Conservation (phyloP, 371 early-diverging fungal genomes). For the Lichtheimia hyalospora region DNA sequence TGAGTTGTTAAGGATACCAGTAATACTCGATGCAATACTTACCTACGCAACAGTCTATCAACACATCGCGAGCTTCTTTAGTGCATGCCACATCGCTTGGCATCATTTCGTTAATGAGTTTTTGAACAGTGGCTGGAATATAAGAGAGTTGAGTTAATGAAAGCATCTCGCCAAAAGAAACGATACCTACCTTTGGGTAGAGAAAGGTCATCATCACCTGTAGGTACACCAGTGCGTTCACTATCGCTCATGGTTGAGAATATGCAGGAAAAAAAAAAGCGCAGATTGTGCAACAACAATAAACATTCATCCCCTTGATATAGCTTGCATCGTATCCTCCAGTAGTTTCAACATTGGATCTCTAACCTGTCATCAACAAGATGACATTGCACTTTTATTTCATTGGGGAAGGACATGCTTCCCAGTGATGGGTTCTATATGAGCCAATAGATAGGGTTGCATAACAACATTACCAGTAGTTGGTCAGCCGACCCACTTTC, state of each 20-base stretch:
- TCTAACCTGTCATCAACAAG: too few species aligned
- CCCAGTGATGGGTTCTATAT: too few species aligned
- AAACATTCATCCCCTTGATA: too few species aligned
- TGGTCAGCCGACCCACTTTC: too few species aligned
- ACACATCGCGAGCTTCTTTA: slow-evolving; percentile 93
- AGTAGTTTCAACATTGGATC: too few species aligned
- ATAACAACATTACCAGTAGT: too few species aligned
- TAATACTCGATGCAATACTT: slow-evolving; percentile 9
- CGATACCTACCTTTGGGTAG: slow-evolving; percentile 74
- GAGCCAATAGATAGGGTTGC: too few species aligned
- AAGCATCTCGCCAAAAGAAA: not conserved
- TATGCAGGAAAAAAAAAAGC: not conserved
- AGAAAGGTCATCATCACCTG: slow-evolving; percentile 80
- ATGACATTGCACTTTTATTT: too few species aligned
- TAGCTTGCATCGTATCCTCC: too few species aligned
- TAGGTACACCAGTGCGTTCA: slow-evolving; percentile 52
- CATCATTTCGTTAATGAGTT: slow-evolving; percentile 95
- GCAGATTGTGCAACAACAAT: too few species aligned
- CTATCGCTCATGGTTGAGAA: slow-evolving; percentile 76
- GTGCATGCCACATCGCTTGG: slow-evolving; percentile 85
- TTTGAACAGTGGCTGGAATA: slow-evolving; percentile 91
- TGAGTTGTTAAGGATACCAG: too few species aligned
- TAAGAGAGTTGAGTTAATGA: not conserved
- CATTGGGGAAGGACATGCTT: too few species aligned
- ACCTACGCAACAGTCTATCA: slow-evolving; percentile 95